These are phyloP conservation scores for Aspergillus ostianus DNA, from an alignment of 495 filamentous ascomycete species.

Conservation along the genomic window DNA sequence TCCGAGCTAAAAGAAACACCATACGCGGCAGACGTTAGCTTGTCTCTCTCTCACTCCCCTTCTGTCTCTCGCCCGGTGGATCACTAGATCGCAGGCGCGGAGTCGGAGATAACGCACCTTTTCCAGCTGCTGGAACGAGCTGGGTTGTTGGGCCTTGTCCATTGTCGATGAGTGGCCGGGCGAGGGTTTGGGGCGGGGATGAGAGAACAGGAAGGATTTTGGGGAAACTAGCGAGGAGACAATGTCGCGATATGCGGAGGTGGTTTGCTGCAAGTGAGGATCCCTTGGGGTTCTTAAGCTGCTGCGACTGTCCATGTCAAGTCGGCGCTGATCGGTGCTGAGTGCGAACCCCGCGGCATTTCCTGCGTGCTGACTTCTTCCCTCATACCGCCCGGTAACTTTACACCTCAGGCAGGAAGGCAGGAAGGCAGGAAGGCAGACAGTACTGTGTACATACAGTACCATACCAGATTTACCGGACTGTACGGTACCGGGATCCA, in stretches of 20 bases:
- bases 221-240: slow-evolving; percentile 40
- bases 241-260: slow-evolving; percentile 28
- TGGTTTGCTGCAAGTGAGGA: slow-evolving; percentile 10
- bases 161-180: slow-evolving; percentile 44
- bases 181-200: slow-evolving; percentile 16
- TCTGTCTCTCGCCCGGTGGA: background rate
- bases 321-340: slow-evolving; percentile 7
- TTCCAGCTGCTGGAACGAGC: slow-evolving; percentile 97
- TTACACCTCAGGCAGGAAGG: too few species aligned
- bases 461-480: background rate
- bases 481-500: background rate
- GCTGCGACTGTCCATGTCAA: slow-evolving; percentile 23
- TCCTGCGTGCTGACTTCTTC: too few species aligned
- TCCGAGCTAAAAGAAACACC: slow-evolving; percentile 60
- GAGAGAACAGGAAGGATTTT: slow-evolving; percentile 35
- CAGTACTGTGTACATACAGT: too few species aligned
- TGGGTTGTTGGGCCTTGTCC: slow-evolving; percentile 87
- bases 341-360: slow-evolving; percentile 17
- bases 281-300: slow-evolving; percentile 12
- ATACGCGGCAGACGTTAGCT: slow-evolving; percentile 2
- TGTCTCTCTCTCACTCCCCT: background rate
- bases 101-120: slow-evolving; percentile 49
- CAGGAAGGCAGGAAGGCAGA: too few species aligned
- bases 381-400: background rate
- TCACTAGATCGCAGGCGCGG: background rate